These are phyloP conservation scores for Cyberlindnera xishuangbannaensis DNA, from an alignment of 805 yeast genomes.

Conservation along the genomic window DNA sequence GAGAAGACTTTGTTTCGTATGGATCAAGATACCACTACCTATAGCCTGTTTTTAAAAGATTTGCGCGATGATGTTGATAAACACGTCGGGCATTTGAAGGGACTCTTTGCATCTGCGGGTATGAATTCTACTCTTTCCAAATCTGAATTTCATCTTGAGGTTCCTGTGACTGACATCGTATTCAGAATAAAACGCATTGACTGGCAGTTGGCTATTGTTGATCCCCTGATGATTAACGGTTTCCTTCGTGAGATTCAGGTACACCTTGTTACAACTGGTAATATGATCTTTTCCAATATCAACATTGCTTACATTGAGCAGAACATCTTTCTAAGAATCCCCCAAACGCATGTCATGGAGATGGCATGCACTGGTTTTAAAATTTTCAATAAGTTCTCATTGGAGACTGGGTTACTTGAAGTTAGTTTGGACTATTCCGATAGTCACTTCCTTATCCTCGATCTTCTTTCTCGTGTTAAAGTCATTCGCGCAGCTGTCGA, in stretches of 20 bases:
- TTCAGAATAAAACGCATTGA: constrained; percentile 5
- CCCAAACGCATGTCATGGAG: constrained; percentile 1
- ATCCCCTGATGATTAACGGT: constrained; percentile 9
- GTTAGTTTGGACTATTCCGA: constrained; percentile 1
- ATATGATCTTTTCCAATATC: constrained; percentile 1
- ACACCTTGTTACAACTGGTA: constrained; percentile 3
- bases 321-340: neutral
- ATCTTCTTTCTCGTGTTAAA: constrained; percentile 3
- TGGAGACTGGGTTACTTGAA: constrained; percentile 1
- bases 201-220: constrained; percentile 12
- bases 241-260: constrained; percentile 2
- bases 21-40: constrained; percentile 7
- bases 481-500: constrained; percentile 3
- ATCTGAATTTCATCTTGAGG: neutral
- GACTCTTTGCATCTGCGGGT: no score
- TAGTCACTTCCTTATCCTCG: neutral
- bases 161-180: constrained; percentile 4
- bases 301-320: constrained; percentile 1
- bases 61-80: constrained; percentile 2
- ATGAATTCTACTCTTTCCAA: neutral
- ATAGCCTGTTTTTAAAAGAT: constrained; percentile 4
- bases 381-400: constrained; percentile 2
- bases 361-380: constrained; percentile 4
- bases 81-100: neutral
- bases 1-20: constrained; percentile 6